A percentile compares a stretch with the other conserved stretches of the same genome.
Evolutionary conservation across 768 basidiomycete genomes (phyloP).

Genomic region (Lentinus tigrinus): DNA sequence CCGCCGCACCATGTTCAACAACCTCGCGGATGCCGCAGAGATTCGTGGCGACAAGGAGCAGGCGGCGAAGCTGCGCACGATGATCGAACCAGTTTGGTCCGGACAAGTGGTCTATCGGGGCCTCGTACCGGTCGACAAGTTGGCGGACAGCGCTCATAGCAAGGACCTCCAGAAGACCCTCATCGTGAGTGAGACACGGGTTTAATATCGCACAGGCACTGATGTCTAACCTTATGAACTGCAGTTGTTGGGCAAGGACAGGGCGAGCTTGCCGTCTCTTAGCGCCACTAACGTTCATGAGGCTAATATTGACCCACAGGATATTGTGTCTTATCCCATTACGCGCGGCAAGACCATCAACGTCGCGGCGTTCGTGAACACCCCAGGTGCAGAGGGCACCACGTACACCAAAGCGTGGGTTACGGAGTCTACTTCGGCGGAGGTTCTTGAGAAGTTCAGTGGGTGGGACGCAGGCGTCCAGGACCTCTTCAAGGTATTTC

Average conservation of each 20-base stretch:
- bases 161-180: not conserved
- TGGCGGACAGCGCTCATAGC: too few relatives aligned
- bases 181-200: not conserved
- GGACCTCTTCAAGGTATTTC: conserved; percentile 18
- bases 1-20: conserved; percentile 18
- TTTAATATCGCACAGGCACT: not conserved
- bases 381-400: conserved; percentile 20
- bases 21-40: conserved; percentile 7
- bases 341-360: conserved; percentile 25
- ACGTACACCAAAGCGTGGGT: conserved; percentile 21
- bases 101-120: conserved; percentile 41
- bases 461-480: conserved; percentile 20
- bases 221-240: not conserved
- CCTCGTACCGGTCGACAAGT: conserved; percentile 23
- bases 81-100: conserved; percentile 36
- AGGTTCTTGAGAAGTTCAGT: conserved; percentile 15
- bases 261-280: conserved; percentile 1
- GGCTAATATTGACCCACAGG: conserved; percentile 23
- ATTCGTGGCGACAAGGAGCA: not conserved
- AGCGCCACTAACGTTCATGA: conserved; percentile 18
- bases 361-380: conserved; percentile 19
- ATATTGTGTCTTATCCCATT: conserved; percentile 31
- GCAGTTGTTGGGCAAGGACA: conserved; percentile 26
- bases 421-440: conserved; percentile 3
- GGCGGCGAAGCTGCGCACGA: conserved; percentile 7